Evolutionary conservation across 1,284 basidiomycete genomes (phyloP), one percentile per base, ranked within the genome.

Genomic region (Ustilago lituana): DNA sequence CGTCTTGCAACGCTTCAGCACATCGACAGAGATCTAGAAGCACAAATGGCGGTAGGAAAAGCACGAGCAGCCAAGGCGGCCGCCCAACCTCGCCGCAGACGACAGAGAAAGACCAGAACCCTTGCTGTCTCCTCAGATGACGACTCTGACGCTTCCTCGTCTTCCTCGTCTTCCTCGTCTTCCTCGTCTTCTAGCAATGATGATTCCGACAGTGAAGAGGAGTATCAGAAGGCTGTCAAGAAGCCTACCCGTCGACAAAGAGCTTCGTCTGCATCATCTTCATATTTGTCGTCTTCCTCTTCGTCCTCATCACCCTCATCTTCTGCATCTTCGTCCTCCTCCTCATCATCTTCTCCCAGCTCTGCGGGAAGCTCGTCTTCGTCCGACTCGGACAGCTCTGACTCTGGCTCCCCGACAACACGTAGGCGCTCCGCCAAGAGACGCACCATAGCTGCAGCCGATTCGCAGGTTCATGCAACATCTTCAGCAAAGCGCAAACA

Each of bases 51-150:
- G 5, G 38, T 47, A 43, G 50, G 43, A 15, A 61, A 56, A n/a
- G 15, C 51, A 19, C 52, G 38, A 23, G 22, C 49, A n/a, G 49
- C 46, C 14, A 49, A 24, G 9, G 49, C 50, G 4, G 24, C 57
- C 10, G 46, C 51, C 1, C 47, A 43, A 7, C 58, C 53, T 24
- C 45, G 55, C 20, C 50, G 62, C 11, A 58, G 47, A 44, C 49
- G 68, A 8, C 62, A 65, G 27, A 50, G 68, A 11, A 71, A 71
- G 47, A 56, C 68, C 6, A 48, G 68, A 26, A 71, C 68, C 4
- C 52, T 64, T 14, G 58, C 62, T 14, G 58, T 58, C 3, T 65
- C 61, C 24, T 65, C 62, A 0, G 61, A 58, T 19, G 47, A 51
- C 23, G 45, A 49, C 14, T 63, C 60, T 44, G 58, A 65, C 27